Evolutionary conservation across 768 basidiomycete species (phyloP), one percentile per base, ranked within the genome.

Genomic region (Lentinus tigrinus): DNA sequence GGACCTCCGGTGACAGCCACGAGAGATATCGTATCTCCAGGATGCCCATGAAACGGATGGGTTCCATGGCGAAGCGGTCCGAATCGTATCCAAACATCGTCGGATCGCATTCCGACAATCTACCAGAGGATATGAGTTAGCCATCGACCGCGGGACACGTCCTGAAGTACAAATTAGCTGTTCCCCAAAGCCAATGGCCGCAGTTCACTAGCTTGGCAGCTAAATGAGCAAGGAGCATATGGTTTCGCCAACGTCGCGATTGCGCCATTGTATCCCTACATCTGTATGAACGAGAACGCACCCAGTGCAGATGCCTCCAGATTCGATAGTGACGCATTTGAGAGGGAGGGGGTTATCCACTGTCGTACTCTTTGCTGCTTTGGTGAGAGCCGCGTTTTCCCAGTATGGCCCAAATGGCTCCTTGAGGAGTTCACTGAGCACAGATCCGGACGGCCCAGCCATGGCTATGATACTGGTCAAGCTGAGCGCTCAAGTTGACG

Each of bases 1-100:
- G 56, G 1, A 84, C 87, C 42, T 64, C 65, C 0, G 73, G 70
- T 0, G 84, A 81, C 21, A 89, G 77, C 78, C 84, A 85, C 1
- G 69, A 61, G 0, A 81, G 72, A 2, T 70, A 56, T 2, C 72
- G 63, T 57, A 88, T 77, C 38, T 74, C 73, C 0, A 88, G 71
- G 5, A 78, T 63, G 0, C 85, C 87, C 31, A 77, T 80, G 58
- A 86, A 83, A 11, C 76, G 72, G 19, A 85, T 76, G 6, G 57
- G 38, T 28, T 34, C n/a, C 31, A 60, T 19, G 26, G 6, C 4
- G 43, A 36, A 60, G 28, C 16, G 60, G 19, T 26, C 34, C 11
- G 21, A 23, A 21, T 52, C 54, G 49, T 51, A 57, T 19, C 56
- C 61, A 4, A 55, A 58, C 54, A 63, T 64, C 9, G 40, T 40